Evolutionary conservation across 2,329 filamentous ascomycete species (phyloP).

Genomic region (Aspergillus ochraceus): DNA sequence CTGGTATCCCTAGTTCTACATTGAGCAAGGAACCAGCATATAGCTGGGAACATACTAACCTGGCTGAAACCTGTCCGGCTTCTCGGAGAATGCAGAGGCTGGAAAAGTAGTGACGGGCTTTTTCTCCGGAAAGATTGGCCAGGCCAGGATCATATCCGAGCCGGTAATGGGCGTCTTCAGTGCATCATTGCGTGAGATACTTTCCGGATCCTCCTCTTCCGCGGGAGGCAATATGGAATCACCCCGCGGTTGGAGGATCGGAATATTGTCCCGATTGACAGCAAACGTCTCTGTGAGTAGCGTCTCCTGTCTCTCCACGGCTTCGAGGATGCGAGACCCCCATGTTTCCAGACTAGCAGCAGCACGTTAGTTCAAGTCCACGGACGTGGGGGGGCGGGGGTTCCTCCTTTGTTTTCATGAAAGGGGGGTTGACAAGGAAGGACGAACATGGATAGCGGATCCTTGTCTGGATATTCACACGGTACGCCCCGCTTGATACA

Average conservation of each 20-base stretch:
- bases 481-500: slow-evolving; percentile 24
- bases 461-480: slow-evolving; percentile 26
- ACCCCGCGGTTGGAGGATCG: background rate
- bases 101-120: slow-evolving; percentile 26
- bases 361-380: too few relatives aligned
- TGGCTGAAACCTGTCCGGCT: slow-evolving; percentile 21
- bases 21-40: slow-evolving; percentile 4
- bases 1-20: slow-evolving; percentile 3
- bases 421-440: background rate
- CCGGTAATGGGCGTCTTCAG: slow-evolving; percentile 26
- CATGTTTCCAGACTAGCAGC: slow-evolving; percentile 21
- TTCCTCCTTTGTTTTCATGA: too few relatives aligned
- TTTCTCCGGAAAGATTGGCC: slow-evolving; percentile 25
- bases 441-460: slow-evolving; percentile 25
- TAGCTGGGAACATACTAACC: slow-evolving; percentile 9
- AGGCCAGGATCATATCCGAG: slow-evolving; percentile 27
- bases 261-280: background rate
- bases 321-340: slow-evolving; percentile 23
- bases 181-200: slow-evolving; percentile 27
- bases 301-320: slow-evolving; percentile 25
- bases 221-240: slow-evolving; percentile 12
- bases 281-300: slow-evolving; percentile 17
- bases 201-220: slow-evolving; percentile 23
- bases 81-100: slow-evolving; percentile 22
- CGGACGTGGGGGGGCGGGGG: background rate